A percentile compares a stretch with the other conserved stretches of the same genome.
Evolutionary conservation across 1,284 basidiomycete genomes (phyloP).

Genomic region (Sporisorium iseilematis-ciliati): DNA sequence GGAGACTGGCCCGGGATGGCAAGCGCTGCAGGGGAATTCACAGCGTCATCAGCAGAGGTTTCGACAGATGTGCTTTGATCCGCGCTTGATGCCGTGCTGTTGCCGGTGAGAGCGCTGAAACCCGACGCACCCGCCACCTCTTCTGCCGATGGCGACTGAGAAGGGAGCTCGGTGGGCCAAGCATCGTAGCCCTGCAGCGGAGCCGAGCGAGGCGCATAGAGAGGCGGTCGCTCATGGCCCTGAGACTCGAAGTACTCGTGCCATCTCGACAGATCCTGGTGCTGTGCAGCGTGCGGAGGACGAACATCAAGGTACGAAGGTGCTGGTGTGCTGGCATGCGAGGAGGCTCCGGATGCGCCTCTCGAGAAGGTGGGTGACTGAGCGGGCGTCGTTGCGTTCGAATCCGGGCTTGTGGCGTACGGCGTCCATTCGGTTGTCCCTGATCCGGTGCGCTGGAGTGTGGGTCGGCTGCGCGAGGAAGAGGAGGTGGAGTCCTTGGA

Average conservation of each 20-base stretch:
- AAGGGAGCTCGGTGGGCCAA: conserved; percentile 33
- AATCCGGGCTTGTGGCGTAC: conserved; percentile 25
- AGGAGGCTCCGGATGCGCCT: conserved; percentile 8
- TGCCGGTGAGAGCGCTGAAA: not conserved
- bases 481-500: conserved; percentile 7
- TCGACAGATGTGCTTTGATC: conserved; percentile 13
- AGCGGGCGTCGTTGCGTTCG: conserved; percentile 6
- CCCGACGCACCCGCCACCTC: not conserved
- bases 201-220: conserved; percentile 48
- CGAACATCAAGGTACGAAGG: conserved; percentile 19
- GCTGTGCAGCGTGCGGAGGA: conserved; percentile 12
- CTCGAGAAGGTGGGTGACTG: conserved; percentile 18
- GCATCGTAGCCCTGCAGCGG: conserved; percentile 39
- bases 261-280: conserved; percentile 39
- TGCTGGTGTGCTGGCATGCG: conserved; percentile 1
- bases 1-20: not conserved
- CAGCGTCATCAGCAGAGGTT: conserved; percentile 13
- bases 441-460: conserved; percentile 40
- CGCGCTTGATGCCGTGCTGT: conserved; percentile 14
- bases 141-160: not conserved
- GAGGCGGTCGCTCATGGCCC: conserved; percentile 42
- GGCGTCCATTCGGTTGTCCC: conserved; percentile 35
- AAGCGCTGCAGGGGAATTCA: not conserved
- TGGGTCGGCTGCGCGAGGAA: conserved; percentile 23
- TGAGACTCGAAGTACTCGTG: conserved; percentile 40